Base-by-base conservation (phyloP, 495 filamentous ascomycete genomes). In the Hyaloscypha bicolor region DNA sequence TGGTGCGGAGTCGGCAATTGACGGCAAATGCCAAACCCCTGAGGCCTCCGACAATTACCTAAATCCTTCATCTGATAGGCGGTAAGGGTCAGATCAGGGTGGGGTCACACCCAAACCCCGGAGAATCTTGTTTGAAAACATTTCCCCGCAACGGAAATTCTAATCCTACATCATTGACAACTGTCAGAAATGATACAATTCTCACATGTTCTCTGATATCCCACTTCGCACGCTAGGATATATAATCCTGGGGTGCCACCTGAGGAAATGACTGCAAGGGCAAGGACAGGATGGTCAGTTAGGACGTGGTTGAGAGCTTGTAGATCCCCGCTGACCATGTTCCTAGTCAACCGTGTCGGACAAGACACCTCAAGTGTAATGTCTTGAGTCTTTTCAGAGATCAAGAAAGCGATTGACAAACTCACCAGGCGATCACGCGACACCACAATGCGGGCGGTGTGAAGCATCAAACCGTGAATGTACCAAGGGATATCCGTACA, bases 251-350 rank as follows among this genome's bases (percentile, higher is more conserved):
- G 19, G 29, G 19, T n/a, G 31, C 14, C 5, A 11, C 4, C 21
- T 21, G 1, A 35, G n/a, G 58, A 56, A 22, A 69, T 67, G 66
- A 64, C 66, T 1, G 63, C 66, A 2, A 60, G 66, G 65, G 66
- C 66, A n/a, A 65, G 59, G 32, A 62, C 63, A 42, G 70, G 70
- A 55, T 72, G 70, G 70, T 72, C 29, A 25, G 70, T 67, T 55
- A 14, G 5, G 42, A 48, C 0, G 16, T 16, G 42, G 11, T 19
- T 16, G 16, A 48, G 16, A 48, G 42, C 16, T 48, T 12, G 16
- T 14, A 0, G 11, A 48, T 16, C 9, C 9, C 9, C 16, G 42
- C 42, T 48, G 42, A 48, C 16, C 4, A 14, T 11, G 4, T 16
- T 16, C 16, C 30, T 31, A 72, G 70, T 56, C 70, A 72, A 48